Conservation (phyloP, 257 asterid genomes). For the Buddleja alternifolia region DNA sequence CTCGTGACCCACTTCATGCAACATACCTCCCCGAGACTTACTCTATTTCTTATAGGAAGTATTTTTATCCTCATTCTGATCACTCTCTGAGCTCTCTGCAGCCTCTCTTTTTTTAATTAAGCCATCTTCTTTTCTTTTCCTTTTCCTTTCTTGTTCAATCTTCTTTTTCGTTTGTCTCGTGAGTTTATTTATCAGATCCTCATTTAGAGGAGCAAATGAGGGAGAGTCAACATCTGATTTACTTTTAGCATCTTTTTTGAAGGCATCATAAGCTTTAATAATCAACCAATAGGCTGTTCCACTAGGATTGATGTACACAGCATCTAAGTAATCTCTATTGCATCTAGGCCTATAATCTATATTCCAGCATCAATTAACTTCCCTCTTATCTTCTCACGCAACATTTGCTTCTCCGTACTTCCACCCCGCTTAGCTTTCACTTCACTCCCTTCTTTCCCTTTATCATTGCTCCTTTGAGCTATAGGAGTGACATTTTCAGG, state of each 20-base stretch:
- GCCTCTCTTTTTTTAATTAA: conserved; percentile 38
- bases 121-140: conserved; percentile 68
- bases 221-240: conserved; percentile 51
- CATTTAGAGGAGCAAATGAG: conserved; percentile 71
- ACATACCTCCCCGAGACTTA: conserved; percentile 39
- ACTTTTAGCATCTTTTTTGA: conserved; percentile 59
- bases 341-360: conserved; percentile 96
- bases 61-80: conserved; percentile 55
- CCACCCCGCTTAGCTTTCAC: conserved; percentile 73
- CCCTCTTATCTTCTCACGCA: conserved; percentile 85
- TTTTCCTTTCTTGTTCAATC: conserved; percentile 75
- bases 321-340: conserved; percentile 92
- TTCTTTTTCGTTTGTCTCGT: conserved; percentile 92
- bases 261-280: conserved; percentile 92
- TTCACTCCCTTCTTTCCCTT: conserved; percentile 50
- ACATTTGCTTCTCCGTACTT: conserved; percentile 90
- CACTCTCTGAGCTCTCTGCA: conserved; percentile 57
- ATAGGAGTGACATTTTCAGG: conserved; percentile 42
- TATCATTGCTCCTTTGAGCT: neutral
- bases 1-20: conserved; percentile 36
- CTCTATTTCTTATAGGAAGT: conserved; percentile 47
- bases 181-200: conserved; percentile 76
- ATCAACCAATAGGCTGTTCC: conserved; percentile 99
- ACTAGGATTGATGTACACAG: conserved; percentile 80
- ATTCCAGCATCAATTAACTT: conserved; percentile 79